Evolutionary conservation across 176 grass and related monocot species (phyloP).

Genomic region (Oryza longistaminata): DNA sequence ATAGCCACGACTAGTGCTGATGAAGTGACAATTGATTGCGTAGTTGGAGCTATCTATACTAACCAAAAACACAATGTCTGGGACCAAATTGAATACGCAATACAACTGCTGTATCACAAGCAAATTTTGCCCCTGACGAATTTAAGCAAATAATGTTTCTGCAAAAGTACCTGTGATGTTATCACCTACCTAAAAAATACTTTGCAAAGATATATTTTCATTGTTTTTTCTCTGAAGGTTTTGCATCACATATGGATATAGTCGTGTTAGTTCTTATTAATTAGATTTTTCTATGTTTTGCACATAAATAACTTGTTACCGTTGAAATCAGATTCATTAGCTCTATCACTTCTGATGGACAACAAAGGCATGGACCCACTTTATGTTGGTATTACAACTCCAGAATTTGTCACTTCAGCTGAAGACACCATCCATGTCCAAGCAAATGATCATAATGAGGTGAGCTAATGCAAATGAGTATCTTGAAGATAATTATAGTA

Average conservation of each 20-base stretch:
- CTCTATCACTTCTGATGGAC: constrained; percentile 82
- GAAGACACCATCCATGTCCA: constrained; percentile 52
- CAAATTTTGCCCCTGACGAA: background rate
- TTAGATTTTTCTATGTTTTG: background rate
- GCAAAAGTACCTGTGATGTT: background rate
- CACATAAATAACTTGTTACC: constrained; percentile 14
- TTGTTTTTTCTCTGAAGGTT: background rate
- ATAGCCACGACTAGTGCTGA: background rate
- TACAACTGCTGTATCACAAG: background rate
- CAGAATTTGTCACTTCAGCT: constrained; percentile 61
- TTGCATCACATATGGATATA: constrained; percentile 1
- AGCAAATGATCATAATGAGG: constrained; percentile 65
- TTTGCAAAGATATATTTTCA: background rate
- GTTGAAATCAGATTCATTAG: constrained; percentile 69
- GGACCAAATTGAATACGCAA: background rate
- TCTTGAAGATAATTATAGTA: constrained; percentile 11
- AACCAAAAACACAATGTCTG: background rate
- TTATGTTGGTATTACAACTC: constrained; percentile 64
- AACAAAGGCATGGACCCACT: constrained; percentile 62
- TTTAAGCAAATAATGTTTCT: constrained; percentile 2
- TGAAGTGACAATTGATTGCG: background rate
- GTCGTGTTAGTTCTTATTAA: background rate
- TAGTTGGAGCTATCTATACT: background rate
- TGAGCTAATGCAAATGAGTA: constrained; percentile 33
- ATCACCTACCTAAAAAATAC: background rate